Base-by-base conservation (phyloP, 2,329 filamentous ascomycete genomes). In the Fusarium temperatum region DNA sequence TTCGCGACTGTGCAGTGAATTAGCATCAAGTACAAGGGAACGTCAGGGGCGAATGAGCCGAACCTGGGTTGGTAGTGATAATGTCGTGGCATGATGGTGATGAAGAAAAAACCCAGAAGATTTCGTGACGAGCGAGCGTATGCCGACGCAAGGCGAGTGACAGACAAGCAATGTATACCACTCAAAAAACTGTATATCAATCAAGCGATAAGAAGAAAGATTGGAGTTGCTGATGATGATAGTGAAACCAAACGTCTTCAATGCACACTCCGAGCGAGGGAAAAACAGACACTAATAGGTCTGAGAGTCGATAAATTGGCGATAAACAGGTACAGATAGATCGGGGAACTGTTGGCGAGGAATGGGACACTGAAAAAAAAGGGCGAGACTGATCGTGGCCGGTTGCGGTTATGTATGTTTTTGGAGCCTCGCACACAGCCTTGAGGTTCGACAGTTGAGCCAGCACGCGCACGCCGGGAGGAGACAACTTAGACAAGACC, bases 1-100 rank as follows among this genome's bases (percentile, higher is more conserved):
- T 85, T 95, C 93, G 79, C 92, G 90, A 83, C 91, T 93, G 75
- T 72, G 44, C 45, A 51, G 22, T 53, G 26, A 55, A 64, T 80
- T 63, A 80, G 77, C 54, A 59, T 57, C 38, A 30, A 58, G 30
- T 30, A 39, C 41, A 38, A 36, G 24, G 13, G 45, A 41, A 30
- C 12, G 35, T 50, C 13, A 12, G 53, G 22, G 32, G 22, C 35
- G 18, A 30, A 59, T 47, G 32, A 48, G 53, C n/a, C 63, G 39
- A 74, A 80, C 79, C 75, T 79, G 53, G 75, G 74, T 54, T 78
- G 77, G 57, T 79, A 78, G 53, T 77, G 76, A 62, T 78, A 78
- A 66, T 76, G 76, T 62, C 77, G 78, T 47, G 78, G 67, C 79
- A 81, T 80, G 61, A 57, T 74, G 76, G 65, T 24, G 53, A 51